Percentiles rank a stretch among this genome's conserved stretches.
Evolutionary conservation across 139 green algal genomes (phyloP).

Genomic region (Chlamydomonas eustigma): DNA sequence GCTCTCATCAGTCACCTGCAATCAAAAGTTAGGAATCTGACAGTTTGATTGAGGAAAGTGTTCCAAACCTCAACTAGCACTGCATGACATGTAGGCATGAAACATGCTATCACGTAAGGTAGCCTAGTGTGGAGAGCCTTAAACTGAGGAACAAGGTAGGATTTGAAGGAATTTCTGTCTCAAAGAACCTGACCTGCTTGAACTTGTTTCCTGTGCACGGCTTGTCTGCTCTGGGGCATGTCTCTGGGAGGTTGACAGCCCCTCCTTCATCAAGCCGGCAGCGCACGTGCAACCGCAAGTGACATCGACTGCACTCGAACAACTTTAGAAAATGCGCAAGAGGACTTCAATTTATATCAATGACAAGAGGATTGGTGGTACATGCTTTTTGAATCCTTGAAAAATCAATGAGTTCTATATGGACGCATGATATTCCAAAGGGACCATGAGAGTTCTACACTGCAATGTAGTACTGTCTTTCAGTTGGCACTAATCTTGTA

Average conservation of each 20-base stretch:
- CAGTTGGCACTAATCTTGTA: background rate
- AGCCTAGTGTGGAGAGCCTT: too few relatives aligned
- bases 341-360: too few relatives aligned
- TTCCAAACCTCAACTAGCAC: too few relatives aligned
- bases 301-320: slow-evolving; percentile 24
- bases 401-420: background rate
- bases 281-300: background rate
- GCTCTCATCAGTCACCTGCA: background rate
- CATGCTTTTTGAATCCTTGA: background rate
- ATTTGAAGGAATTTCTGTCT: too few relatives aligned
- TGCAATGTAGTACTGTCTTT: background rate
- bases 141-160: too few relatives aligned
- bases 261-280: slow-evolving; percentile 32
- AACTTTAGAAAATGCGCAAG: background rate
- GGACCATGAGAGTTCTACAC: background rate
- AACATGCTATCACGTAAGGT: too few relatives aligned
- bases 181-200: slow-evolving; percentile 23
- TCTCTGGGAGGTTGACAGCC: slow-evolving; percentile 22
- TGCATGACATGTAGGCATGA: too few relatives aligned
- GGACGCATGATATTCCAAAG: background rate
- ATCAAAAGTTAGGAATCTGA: too few relatives aligned
- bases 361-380: background rate
- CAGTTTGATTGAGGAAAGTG: too few relatives aligned
- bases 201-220: slow-evolving; percentile 63
- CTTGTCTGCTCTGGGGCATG: slow-evolving; percentile 14